These are phyloP conservation scores for Russula griseocarnosa DNA, from an alignment of 768 basidiomycete genomes.

Conservation along the genomic window DNA sequence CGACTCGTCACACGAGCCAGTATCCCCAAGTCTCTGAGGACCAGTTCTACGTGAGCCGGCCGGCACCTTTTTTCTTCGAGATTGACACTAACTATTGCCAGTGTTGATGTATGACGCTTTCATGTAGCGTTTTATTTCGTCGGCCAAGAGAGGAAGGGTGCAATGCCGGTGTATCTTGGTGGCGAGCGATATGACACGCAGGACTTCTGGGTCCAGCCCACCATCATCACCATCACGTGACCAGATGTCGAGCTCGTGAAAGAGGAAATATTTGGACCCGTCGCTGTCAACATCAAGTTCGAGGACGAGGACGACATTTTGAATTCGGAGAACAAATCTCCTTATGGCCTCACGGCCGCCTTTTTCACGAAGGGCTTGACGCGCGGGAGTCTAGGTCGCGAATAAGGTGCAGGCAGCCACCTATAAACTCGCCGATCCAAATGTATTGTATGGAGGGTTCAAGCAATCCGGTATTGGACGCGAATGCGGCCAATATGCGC, in stretches of 20 bases:
- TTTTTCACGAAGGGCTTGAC: constrained; percentile 80
- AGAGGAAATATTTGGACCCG: constrained; percentile 64
- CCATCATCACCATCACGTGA: constrained; percentile 51
- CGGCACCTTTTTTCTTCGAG: background rate
- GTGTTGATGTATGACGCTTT: background rate
- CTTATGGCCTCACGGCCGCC: constrained; percentile 83
- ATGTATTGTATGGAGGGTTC: constrained; percentile 61
- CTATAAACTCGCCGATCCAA: too few species aligned
- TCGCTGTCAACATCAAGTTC: constrained; percentile 65
- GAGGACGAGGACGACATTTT: constrained; percentile 58
- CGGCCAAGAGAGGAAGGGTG: constrained; percentile 54
- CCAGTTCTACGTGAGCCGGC: constrained; percentile 61
- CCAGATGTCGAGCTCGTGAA: constrained; percentile 55
- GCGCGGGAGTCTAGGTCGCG: constrained; percentile 68
- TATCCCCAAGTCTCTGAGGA: constrained; percentile 75
- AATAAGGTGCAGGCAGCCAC: constrained; percentile 79
- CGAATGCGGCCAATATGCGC: constrained; percentile 63
- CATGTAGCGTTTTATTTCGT: constrained; percentile 53
- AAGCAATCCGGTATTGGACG: constrained; percentile 72
- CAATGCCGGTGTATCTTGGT: constrained; percentile 51
- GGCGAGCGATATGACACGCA: constrained; percentile 48
- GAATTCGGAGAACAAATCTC: constrained; percentile 79
- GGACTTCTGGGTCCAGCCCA: constrained; percentile 62
- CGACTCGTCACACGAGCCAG: constrained; percentile 57
- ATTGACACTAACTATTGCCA: too few species aligned